Conservation (phyloP, 768 basidiomycete genomes). For the Trametes sanguinea region DNA sequence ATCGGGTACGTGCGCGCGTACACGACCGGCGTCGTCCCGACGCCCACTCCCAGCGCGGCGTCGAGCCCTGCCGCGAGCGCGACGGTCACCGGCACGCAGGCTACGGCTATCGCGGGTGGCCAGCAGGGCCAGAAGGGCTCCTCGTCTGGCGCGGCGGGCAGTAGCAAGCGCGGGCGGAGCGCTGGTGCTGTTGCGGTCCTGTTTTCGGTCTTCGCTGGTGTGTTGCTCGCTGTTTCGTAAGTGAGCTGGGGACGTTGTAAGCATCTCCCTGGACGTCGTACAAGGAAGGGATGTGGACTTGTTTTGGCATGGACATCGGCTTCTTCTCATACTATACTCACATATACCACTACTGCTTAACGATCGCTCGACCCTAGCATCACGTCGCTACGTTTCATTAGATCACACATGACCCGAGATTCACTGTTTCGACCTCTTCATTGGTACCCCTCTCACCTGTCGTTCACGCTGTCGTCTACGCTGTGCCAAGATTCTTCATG, state of each 20-base stretch:
- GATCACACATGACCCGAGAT: not conserved
- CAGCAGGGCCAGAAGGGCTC: not conserved
- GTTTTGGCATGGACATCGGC: not conserved
- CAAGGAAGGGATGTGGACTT: not conserved
- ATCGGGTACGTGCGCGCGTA: conserved; percentile 67
- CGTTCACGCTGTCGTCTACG: not conserved
- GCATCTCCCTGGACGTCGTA: not conserved
- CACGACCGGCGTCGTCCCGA: conserved; percentile 34
- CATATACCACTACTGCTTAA: not conserved
- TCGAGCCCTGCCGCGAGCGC: not conserved
- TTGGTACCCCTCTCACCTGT: not conserved
- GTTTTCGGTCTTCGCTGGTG: conserved; percentile 5
- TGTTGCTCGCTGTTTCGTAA: not conserved
- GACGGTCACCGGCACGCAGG: not conserved
- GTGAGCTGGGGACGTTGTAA: not conserved
- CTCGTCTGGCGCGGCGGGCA: not conserved
- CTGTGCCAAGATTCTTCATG: not conserved
- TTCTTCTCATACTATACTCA: not conserved
- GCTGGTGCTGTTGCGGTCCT: conserved; percentile 1
- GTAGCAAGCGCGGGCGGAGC: not conserved
- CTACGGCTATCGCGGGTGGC: not conserved
- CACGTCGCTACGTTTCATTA: not conserved
- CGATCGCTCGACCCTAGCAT: not conserved
- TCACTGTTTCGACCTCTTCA: too few relatives aligned
- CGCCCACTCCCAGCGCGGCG: conserved; percentile 18